Evolutionary conservation across 2,329 filamentous ascomycete genomes (phyloP).

Genomic region (Geosmithia morbida): DNA sequence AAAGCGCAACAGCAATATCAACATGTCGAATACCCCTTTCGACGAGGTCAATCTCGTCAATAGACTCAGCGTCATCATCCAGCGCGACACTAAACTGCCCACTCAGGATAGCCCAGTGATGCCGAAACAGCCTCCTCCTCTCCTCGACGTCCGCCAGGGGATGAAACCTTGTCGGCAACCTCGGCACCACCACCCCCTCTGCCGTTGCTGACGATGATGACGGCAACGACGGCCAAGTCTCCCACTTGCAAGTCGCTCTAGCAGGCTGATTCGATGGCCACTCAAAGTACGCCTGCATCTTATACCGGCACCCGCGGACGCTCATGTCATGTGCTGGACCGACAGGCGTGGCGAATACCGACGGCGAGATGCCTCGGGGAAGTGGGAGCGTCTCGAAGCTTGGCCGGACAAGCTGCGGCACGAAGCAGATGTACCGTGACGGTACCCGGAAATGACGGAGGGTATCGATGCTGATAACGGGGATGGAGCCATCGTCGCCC

Average conservation of each 20-base stretch:
- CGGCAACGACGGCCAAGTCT: neutral
- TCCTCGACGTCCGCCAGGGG: neutral
- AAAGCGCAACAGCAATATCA: neutral
- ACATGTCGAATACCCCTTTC: neutral
- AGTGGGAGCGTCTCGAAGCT: neutral
- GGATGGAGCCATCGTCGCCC: neutral
- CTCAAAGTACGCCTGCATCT: neutral
- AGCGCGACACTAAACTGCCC: neutral
- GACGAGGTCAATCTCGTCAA: neutral
- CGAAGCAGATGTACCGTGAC: neutral
- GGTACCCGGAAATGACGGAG: neutral
- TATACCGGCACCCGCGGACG: neutral
- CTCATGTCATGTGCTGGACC: neutral
- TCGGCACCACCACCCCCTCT: neutral
- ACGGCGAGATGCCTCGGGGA: neutral
- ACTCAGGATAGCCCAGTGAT: conserved; percentile 1
- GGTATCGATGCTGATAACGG: conserved; percentile 2
- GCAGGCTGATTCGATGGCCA: conserved; percentile 1
- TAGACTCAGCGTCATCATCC: neutral
- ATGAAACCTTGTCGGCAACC: neutral
- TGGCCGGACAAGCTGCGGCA: neutral
- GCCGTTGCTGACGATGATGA: neutral
- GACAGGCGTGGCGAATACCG: neutral
- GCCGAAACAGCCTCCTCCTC: neutral
- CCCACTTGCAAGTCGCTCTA: neutral